phyloP scores from a whole-genome alignment of 257 asterid genomes.

The Plantago ovata region DNA sequence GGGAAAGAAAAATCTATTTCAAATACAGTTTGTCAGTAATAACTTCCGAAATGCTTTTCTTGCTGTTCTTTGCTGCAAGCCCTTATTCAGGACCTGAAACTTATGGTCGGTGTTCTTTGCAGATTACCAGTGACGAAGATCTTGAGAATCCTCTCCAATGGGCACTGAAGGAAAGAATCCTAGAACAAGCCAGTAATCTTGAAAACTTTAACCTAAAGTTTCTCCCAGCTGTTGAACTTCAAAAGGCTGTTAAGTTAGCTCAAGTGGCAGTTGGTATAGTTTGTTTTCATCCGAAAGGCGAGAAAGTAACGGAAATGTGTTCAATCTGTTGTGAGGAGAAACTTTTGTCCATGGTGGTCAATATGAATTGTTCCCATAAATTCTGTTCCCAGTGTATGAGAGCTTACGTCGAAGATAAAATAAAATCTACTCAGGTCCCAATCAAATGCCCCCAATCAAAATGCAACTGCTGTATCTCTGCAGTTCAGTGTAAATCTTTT shows the following conservation, averaged over 20 bases:
- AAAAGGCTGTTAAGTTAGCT: constrained; percentile 59
- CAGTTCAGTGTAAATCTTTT: constrained; percentile 55
- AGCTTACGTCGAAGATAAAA: constrained; percentile 72
- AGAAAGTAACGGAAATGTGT: constrained; percentile 46
- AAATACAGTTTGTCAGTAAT: no score
- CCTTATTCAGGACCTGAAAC: background rate
- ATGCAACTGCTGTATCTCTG: constrained; percentile 71
- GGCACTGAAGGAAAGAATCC: constrained; percentile 65
- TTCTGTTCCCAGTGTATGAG: constrained; percentile 91
- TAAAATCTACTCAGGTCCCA: constrained; percentile 54
- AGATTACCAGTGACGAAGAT: constrained; percentile 50
- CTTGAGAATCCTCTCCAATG: constrained; percentile 67
- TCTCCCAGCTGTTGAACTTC: constrained; percentile 33
- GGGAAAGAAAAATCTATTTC: no score
- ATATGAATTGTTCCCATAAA: constrained; percentile 76
- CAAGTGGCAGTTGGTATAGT: constrained; percentile 84
- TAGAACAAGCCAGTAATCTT: constrained; percentile 50
- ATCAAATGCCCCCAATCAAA: constrained; percentile 68
- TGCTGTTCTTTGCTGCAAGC: background rate
- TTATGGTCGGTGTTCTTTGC: constrained; percentile 20
- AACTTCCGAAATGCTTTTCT: no score
- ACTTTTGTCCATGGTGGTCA: constrained; percentile 62
- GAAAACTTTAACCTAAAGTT: constrained; percentile 61
- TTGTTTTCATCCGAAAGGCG: constrained; percentile 39
- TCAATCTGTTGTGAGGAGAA: constrained; percentile 84